Evolutionary conservation across 73 alveolate genomes (phyloP).

Genomic region (Breviolum minutum): DNA sequence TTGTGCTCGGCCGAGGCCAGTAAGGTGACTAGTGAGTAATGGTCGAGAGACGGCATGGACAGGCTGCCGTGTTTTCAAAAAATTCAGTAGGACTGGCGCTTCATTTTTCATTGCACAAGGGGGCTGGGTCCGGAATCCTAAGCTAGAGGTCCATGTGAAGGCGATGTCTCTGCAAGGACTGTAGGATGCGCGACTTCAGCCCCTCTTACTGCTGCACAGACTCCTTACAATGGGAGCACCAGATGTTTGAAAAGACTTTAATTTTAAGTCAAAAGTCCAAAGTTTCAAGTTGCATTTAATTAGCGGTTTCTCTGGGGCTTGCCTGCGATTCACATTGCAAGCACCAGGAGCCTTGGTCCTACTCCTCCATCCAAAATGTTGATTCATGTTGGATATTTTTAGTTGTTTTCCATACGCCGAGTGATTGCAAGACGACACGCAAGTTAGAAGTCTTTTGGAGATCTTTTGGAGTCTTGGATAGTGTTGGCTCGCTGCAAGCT

Average conservation of each 20-base stretch:
- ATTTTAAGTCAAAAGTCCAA: not conserved
- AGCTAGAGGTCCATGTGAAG: not conserved
- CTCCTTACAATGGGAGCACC: slow-evolving; percentile 24
- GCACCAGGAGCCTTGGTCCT: not conserved
- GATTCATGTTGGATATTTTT: too few relatives aligned
- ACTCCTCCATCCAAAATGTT: not conserved
- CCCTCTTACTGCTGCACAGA: slow-evolving; percentile 17
- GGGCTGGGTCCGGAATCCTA: slow-evolving; percentile 53
- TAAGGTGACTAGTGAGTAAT: not conserved
- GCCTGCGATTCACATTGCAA: not conserved
- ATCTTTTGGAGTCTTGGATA: too few relatives aligned
- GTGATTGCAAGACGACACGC: too few relatives aligned
- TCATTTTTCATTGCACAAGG: slow-evolving; percentile 9
- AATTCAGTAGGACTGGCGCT: not conserved
- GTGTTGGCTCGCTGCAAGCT: too few relatives aligned
- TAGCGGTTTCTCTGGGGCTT: not conserved
- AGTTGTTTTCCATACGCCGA: too few relatives aligned
- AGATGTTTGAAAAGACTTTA: not conserved
- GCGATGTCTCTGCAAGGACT: not conserved
- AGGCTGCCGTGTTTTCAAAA: slow-evolving; percentile 45
- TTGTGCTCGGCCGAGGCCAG: not conserved
- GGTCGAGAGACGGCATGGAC: slow-evolving; percentile 6
- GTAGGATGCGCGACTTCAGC: slow-evolving; percentile 41
- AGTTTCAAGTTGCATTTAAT: not conserved
- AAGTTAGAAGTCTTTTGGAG: too few relatives aligned